phyloP scores from a whole-genome alignment of 805 yeast genomes.

The Spathaspora gorwiae region DNA sequence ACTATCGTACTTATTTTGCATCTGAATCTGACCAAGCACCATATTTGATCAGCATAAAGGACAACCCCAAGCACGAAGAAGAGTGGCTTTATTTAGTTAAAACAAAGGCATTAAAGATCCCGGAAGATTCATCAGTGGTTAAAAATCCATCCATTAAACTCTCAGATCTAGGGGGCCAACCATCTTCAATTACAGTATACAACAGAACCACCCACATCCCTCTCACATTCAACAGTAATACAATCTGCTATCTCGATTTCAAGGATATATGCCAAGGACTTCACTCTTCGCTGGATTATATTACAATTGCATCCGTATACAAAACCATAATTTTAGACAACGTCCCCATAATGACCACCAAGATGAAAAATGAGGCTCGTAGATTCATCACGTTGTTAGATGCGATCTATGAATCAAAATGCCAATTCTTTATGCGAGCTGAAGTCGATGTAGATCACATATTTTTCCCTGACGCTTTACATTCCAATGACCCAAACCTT shows the following conservation, averaged over 20 bases:
- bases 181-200: constrained; percentile 45
- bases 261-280: constrained; percentile 51
- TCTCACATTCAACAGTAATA: constrained; percentile 28
- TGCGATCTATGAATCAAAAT: constrained; percentile 64
- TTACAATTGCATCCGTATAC: constrained; percentile 58
- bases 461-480: constrained; percentile 53
- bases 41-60: constrained; percentile 28
- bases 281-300: constrained; percentile 65
- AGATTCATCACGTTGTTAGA: constrained; percentile 63
- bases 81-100: constrained; percentile 34
- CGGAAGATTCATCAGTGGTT: not conserved
- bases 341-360: constrained; percentile 55
- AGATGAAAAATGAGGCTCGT: constrained; percentile 63
- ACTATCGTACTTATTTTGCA: constrained; percentile 44
- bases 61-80: constrained; percentile 17
- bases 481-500: constrained; percentile 9
- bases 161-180: constrained; percentile 8
- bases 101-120: constrained; percentile 12
- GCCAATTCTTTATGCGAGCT: constrained; percentile 51
- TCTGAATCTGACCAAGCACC: constrained; percentile 14
- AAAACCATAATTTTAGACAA: constrained; percentile 54
- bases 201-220: constrained; percentile 51
- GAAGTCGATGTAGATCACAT: constrained; percentile 48
- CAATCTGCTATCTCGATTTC: constrained; percentile 48
- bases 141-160: constrained; percentile 5